phyloP scores from a whole-genome alignment of 441 rosid genomes.

The Daphne laureola region DNA sequence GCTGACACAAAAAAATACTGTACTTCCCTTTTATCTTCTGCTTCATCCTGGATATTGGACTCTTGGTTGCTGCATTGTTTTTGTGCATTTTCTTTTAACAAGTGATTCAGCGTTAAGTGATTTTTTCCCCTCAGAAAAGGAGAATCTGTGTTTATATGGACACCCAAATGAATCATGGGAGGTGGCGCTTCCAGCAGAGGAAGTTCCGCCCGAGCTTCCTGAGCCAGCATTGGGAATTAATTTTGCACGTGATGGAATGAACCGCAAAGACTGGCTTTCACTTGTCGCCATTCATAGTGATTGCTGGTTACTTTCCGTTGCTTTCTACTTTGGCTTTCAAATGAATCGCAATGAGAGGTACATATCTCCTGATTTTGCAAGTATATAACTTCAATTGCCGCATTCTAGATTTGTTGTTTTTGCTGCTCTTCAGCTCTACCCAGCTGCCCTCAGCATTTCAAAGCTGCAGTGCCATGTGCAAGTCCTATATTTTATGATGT shows the following conservation, averaged over 20 bases:
- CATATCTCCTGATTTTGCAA: neutral
- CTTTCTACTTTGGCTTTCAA: constrained; percentile 72
- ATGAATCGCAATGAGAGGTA: constrained; percentile 68
- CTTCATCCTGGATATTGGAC: neutral
- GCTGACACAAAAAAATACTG: too few relatives aligned
- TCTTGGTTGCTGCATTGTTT: neutral
- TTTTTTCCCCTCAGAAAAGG: constrained; percentile 42
- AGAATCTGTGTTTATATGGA: constrained; percentile 77
- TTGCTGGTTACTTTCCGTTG: constrained; percentile 76
- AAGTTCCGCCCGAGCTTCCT: constrained; percentile 84
- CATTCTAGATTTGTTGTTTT: too few relatives aligned
- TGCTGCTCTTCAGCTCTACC: too few relatives aligned
- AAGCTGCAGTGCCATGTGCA: too few relatives aligned
- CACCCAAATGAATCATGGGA: constrained; percentile 74
- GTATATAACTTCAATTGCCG: neutral
- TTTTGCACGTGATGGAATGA: constrained; percentile 87
- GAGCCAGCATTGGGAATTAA: constrained; percentile 85
- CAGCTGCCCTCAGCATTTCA: too few relatives aligned
- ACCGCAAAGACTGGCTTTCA: constrained; percentile 74
- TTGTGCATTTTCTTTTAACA: neutral
- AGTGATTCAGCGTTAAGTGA: too few relatives aligned
- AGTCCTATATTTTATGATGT: too few relatives aligned
- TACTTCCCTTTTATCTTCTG: neutral
- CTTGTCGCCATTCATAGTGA: constrained; percentile 82
- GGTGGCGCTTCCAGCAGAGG: constrained; percentile 73